Evolutionary conservation across 805 yeast species (phyloP), one percentile per base, ranked within the genome.

Genomic region (Gaillardinia entomophila): DNA sequence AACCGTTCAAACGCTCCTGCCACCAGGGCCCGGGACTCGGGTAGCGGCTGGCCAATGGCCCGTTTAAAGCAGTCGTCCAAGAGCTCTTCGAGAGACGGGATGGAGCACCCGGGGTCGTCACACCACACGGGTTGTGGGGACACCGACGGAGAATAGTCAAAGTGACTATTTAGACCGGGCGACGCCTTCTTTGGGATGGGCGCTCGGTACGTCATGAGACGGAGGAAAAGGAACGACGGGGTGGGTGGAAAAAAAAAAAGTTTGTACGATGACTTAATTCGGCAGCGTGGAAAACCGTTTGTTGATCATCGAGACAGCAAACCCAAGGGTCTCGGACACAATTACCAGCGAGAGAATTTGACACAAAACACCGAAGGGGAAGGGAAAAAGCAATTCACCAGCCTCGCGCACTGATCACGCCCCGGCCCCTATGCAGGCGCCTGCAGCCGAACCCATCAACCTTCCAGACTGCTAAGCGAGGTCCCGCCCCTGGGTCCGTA

Each of bases 1-100:
- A 52, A 64, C 12, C 51, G 42, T 32, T 51, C 48, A 43, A 71
- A 71, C 22, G 46, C 37, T 8, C 41, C 37, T 20, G 50, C 61
- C 15, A 40, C 38, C 4, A 41, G 41, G 11, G 34, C 16, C 14
- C 47, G 46, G 4, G 34, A 31, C 3, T 40, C 28, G 31, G 49
- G 41, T 14, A 38, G 24, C 14, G 41, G 39, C 16, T 42, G 39
- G 32, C 48, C 41, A 34, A 54, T 43, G 15, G 59, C 42, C 24
- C 41, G 31, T 24, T 51, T 46, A 37, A 57, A 60, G 23, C 61
- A 53, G 41, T 61, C 64, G 39, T 53, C 51, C 11, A 61, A 37
- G 16, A 63, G 48, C 27, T 53, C 60, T 13, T 55, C 64, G 25
- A 57, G 35, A 1, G 42, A 23, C 4, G 49, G 48, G 29, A 12